Evolutionary conservation across 2,329 filamentous ascomycete species (phyloP).

Genomic region (Claviceps pazoutovae): DNA sequence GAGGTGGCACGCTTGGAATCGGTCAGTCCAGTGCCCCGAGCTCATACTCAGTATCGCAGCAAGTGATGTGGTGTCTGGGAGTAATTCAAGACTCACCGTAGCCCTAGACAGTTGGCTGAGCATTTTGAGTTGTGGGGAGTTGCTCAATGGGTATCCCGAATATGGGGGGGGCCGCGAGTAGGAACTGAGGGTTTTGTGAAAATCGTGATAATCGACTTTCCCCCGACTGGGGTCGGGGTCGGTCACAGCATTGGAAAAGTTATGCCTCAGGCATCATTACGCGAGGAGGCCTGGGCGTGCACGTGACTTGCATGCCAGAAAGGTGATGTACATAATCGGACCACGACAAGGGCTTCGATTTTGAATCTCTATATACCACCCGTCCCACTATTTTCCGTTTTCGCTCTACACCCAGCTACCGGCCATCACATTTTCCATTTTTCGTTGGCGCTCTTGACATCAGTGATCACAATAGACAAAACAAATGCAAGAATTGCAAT

Average conservation of each 20-base stretch:
- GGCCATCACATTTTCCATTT: no score
- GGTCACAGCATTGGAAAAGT: constrained; percentile 6
- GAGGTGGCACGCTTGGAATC: constrained; percentile 34
- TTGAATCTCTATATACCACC: no score
- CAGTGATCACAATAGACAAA: no score
- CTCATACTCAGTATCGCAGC: not conserved
- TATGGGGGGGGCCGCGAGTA: constrained; percentile 14
- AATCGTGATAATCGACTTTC: constrained; percentile 26
- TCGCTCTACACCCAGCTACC: no score
- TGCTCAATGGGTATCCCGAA: constrained; percentile 32
- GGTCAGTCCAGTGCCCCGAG: not conserved
- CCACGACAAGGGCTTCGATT: no score
- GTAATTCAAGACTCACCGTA: constrained; percentile 33
- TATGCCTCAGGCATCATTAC: constrained; percentile 15
- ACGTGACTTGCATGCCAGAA: not conserved
- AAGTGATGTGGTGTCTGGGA: not conserved
- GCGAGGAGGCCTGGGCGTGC: not conserved
- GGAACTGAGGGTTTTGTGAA: constrained; percentile 30
- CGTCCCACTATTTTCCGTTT: no score
- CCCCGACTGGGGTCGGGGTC: constrained; percentile 11
- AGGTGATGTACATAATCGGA: not conserved
- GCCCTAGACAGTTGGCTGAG: constrained; percentile 40
- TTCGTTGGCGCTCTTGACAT: no score
- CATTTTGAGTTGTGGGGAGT: constrained; percentile 36
- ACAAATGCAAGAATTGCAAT: no score